phyloP scores from a whole-genome alignment of 345 rosid species.

The Physaria fendleri region DNA sequence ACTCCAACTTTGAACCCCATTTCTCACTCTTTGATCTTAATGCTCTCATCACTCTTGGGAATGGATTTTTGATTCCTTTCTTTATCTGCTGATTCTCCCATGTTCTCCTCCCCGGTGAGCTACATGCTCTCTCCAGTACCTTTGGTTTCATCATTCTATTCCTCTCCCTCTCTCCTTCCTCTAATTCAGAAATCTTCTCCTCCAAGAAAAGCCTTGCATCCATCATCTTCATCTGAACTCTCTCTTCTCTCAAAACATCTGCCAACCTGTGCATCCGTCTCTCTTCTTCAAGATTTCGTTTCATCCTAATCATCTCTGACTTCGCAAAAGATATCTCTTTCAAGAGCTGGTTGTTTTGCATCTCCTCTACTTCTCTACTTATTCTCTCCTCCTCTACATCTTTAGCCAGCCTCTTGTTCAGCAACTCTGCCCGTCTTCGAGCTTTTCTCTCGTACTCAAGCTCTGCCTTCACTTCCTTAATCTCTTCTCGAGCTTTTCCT shows the following conservation, averaged over 20 bases:
- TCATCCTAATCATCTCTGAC: slow-evolving; percentile 49
- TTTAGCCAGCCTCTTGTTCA: slow-evolving; percentile 56
- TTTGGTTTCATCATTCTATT: slow-evolving; percentile 10
- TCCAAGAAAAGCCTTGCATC: slow-evolving; percentile 71
- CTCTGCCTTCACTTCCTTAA: slow-evolving; percentile 66
- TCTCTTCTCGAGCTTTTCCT: slow-evolving; percentile 42
- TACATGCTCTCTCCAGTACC: slow-evolving; percentile 20
- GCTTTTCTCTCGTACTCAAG: slow-evolving; percentile 59
- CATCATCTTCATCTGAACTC: slow-evolving; percentile 84
- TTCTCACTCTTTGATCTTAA: slow-evolving; percentile 54
- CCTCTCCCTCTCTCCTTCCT: slow-evolving; percentile 29
- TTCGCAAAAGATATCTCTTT: slow-evolving; percentile 42
- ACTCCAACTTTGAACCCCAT: slow-evolving; percentile 80
- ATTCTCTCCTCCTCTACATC: slow-evolving; percentile 58
- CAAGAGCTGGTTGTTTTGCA: slow-evolving; percentile 53
- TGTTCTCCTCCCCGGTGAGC: slow-evolving; percentile 18
- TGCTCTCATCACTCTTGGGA: slow-evolving; percentile 67
- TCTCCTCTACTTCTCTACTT: slow-evolving; percentile 56
- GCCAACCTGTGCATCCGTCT: slow-evolving; percentile 71
- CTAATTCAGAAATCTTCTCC: slow-evolving; percentile 56
- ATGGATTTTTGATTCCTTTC: slow-evolving; percentile 68
- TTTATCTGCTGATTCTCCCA: slow-evolving; percentile 80
- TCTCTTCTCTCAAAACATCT: slow-evolving; percentile 72
- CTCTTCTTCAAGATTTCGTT: slow-evolving; percentile 65
- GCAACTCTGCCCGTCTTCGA: slow-evolving; percentile 50